These are phyloP conservation scores for Vitis rupestris DNA, from an alignment of 164 flowering plant genomes.

Conservation along the genomic window DNA sequence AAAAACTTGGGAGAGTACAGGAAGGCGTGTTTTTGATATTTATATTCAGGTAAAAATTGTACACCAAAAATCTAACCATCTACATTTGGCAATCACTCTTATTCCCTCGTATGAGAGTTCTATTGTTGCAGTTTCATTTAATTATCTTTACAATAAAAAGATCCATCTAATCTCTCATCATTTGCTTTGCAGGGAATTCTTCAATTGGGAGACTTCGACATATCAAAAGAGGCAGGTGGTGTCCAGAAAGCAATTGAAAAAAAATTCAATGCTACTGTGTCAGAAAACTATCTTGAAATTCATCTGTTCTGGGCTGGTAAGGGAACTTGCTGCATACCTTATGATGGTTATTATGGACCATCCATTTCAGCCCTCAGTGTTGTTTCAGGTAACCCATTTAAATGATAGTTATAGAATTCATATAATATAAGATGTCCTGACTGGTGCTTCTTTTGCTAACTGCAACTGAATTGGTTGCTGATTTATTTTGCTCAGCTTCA, in stretches of 20 bases:
- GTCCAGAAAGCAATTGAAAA: neutral
- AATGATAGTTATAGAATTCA: too few relatives aligned
- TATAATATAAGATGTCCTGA: too few relatives aligned
- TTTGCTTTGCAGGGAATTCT: neutral
- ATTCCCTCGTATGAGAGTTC: neutral
- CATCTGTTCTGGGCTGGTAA: neutral
- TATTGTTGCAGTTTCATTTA: neutral
- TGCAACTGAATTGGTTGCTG: neutral
- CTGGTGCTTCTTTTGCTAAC: too few relatives aligned
- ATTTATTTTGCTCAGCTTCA: neutral
- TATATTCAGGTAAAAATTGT: constrained; percentile 25
- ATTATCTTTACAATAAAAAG: too few relatives aligned
- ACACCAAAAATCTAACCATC: too few relatives aligned
- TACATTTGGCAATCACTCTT: too few relatives aligned
- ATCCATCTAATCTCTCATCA: too few relatives aligned
- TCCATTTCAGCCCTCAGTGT: constrained; percentile 4
- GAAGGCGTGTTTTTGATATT: constrained; percentile 28
- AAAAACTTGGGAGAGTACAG: constrained; percentile 26
- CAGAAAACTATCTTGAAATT: constrained; percentile 9
- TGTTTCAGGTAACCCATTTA: constrained; percentile 5
- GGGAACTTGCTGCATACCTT: neutral
- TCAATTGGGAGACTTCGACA: neutral
- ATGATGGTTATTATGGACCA: constrained; percentile 8
- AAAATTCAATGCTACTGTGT: neutral
- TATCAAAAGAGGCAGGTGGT: neutral